Evolutionary conservation across 192 early-diverging fungal species (phyloP), one percentile per base, ranked within the genome.

Genomic region (Coemansia sp.): DNA sequence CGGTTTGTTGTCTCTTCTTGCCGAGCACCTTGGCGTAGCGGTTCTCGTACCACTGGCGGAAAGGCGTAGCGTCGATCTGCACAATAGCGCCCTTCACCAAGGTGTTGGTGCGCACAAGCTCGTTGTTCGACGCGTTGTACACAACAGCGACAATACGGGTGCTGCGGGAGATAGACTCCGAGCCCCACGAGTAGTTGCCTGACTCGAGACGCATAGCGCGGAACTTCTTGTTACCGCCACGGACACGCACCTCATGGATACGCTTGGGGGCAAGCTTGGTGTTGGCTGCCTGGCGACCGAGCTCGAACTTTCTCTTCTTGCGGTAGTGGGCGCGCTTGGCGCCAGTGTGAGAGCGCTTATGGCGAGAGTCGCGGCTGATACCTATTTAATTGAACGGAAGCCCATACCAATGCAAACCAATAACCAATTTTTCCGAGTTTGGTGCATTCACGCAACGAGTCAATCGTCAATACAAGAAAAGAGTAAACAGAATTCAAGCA

Each of bases 251-350:
- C 69, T 88, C 78, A 84, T 98, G 94, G 72, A 98, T 92, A 77
- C 94, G 89, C 93, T 97, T 98, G 75, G 85, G 82, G 62, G 95
- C 97, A 63, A 98, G 88, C 87, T 93, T 95, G 86, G 97, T 98
- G 89, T 90, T 91, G 75, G 95, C 95, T 71, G 94, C 78, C 88
- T 98, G 97, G 83, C 97, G 93, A 83, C 95, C 97, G 73, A 97
- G 88, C 86, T 98, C 97, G 88, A 98, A 98, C 92, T 98, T 98
- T 90, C 97, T 94, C 93, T 98, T 98, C 94, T 98, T 98, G 88
- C 97, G 92, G 92, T 95, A 96, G 79, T 96, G 93, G 75, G 94
- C 94, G 82, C 97, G 90, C 89, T 95, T 95, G 87, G 95, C 97
- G 86, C 97, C 95, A 49, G 97, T 95, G 84, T 89, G 89, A 66